Percentiles rank a stretch among this genome's conserved stretches.
Evolutionary conservation across 176 grass and related monocot genomes (phyloP).

Genomic region (Tuctoria greenei): DNA sequence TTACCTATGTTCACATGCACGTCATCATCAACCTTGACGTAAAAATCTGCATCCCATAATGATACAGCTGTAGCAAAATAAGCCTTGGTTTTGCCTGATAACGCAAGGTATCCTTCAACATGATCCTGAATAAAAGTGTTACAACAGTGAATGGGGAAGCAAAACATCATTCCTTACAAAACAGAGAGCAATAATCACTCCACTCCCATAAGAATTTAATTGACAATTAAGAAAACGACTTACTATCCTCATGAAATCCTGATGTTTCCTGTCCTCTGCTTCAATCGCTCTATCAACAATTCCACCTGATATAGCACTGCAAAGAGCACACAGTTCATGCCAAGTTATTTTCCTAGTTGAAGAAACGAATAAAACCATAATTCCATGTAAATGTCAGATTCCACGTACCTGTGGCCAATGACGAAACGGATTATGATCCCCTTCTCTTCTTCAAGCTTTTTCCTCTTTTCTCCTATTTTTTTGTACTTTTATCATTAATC

Average conservation of each 20-base stretch:
- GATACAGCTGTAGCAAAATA: conserved; percentile 77
- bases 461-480: conserved; percentile 81
- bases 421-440: conserved; percentile 89
- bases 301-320: conserved; percentile 70
- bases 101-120: conserved; percentile 71
- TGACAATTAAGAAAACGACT: conserved; percentile 10
- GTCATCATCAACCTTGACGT: conserved; percentile 71
- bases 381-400: background rate
- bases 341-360: background rate
- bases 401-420: conserved; percentile 81
- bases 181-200: background rate
- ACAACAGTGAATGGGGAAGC: conserved; percentile 23
- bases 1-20: conserved; percentile 85
- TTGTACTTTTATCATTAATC: conserved; percentile 5
- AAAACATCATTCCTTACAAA: background rate
- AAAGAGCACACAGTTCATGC: background rate
- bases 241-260: conserved; percentile 78
- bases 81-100: conserved; percentile 68
- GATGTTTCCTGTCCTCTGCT: conserved; percentile 70
- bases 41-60: conserved; percentile 72
- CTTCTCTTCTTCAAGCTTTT: conserved; percentile 88
- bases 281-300: conserved; percentile 76
- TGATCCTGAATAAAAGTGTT: conserved; percentile 51
- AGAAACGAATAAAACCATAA: background rate
- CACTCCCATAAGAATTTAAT: background rate